Conservation (phyloP, 2,329 filamentous ascomycete species). For the Falciphora oryzae region DNA sequence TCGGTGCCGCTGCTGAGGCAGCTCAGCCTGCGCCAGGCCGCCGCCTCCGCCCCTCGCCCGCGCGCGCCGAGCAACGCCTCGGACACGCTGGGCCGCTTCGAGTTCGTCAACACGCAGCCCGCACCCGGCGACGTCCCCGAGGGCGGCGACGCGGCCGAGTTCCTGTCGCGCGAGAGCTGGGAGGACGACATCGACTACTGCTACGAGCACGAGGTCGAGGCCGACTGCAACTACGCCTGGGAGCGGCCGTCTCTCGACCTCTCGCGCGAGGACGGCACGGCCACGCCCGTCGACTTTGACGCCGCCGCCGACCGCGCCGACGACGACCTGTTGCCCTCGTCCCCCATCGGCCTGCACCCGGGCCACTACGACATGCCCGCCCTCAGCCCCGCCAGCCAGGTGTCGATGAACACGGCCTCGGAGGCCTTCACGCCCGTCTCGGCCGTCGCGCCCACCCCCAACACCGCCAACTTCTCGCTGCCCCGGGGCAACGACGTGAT, state of each 20-base stretch:
- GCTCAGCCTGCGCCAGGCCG: constrained; percentile 29
- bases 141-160: constrained; percentile 23
- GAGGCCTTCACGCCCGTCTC: constrained; percentile 41
- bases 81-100: constrained; percentile 42
- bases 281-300: constrained; percentile 20
- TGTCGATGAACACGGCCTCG: constrained; percentile 32
- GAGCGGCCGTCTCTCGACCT: constrained; percentile 50
- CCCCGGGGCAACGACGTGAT: constrained; percentile 10
- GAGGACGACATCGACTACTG: constrained; percentile 67
- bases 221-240: constrained; percentile 62
- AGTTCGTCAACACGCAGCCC: neutral
- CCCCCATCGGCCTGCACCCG: constrained; percentile 25
- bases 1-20: constrained; percentile 51
- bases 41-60: constrained; percentile 12
- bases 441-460: constrained; percentile 22
- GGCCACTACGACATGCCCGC: constrained; percentile 37
- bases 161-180: constrained; percentile 46
- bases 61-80: constrained; percentile 40
- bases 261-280: constrained; percentile 25
- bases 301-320: constrained; percentile 13
- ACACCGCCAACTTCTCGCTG: constrained; percentile 12
- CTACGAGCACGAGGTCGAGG: constrained; percentile 63
- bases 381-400: constrained; percentile 44
- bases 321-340: constrained; percentile 6
- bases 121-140: constrained; percentile 23